phyloP scores from a whole-genome alignment of 2,329 filamentous ascomycete species.

The Fusarium nisikadoi region DNA sequence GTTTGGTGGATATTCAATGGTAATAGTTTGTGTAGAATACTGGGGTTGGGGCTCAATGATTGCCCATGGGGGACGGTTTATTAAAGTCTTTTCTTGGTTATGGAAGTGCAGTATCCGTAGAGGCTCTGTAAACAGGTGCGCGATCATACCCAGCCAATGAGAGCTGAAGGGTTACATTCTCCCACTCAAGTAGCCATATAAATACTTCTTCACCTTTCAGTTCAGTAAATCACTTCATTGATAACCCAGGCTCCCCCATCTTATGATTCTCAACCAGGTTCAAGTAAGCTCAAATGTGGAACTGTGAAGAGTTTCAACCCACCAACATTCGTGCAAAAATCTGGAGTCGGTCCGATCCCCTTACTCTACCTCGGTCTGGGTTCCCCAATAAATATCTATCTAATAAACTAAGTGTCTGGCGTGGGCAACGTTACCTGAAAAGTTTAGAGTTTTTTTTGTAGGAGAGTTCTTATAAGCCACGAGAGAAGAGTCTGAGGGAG shows the following conservation, averaged over 20 bases:
- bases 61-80: conserved; percentile 24
- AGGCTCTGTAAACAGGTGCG: not conserved
- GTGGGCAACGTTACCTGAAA: not conserved
- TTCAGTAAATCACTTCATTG: not conserved
- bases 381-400: not conserved
- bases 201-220: not conserved
- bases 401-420: not conserved
- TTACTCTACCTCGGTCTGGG: conserved; percentile 15
- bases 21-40: conserved; percentile 20
- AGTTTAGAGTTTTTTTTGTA: not conserved
- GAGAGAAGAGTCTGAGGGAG: not conserved
- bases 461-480: not conserved
- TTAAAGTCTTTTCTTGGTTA: not conserved
- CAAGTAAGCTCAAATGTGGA: conserved; percentile 29
- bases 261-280: conserved; percentile 8
- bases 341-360: conserved; percentile 32
- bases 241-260: not conserved
- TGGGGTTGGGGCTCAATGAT: conserved; percentile 1
- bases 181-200: not conserved
- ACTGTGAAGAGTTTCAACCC: conserved; percentile 28
- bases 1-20: conserved; percentile 15
- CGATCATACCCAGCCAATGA: conserved; percentile 2
- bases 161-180: not conserved
- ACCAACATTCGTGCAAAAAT: conserved; percentile 20
- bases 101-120: not conserved